A percentile compares a stretch with the other conserved stretches of the same genome.
Evolutionary conservation across 1,284 basidiomycete genomes (phyloP).

Genomic region (Ustilago crameri): DNA sequence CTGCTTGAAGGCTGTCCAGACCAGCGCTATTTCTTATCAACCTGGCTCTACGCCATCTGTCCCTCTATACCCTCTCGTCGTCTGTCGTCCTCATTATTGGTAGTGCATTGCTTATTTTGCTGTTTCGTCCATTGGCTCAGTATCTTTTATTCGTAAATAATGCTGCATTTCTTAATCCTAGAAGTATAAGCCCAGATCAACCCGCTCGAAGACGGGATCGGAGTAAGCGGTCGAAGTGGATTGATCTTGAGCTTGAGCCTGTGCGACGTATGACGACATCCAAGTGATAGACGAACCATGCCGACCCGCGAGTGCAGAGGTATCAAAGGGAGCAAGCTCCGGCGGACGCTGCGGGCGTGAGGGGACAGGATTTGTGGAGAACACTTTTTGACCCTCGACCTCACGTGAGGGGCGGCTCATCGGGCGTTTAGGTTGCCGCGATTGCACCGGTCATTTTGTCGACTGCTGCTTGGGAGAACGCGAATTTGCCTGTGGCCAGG

Average conservation of each 20-base stretch:
- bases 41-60: neutral
- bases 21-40: neutral
- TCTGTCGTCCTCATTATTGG: slow-evolving; percentile 1
- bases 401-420: neutral
- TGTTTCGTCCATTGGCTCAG: neutral
- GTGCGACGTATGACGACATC: too few relatives aligned
- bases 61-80: slow-evolving; percentile 9
- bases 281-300: too few relatives aligned
- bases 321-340: too few relatives aligned
- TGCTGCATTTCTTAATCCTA: too few relatives aligned
- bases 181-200: too few relatives aligned
- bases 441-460: neutral
- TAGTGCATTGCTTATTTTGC: slow-evolving; percentile 1
- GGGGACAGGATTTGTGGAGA: neutral
- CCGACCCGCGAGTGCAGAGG: too few relatives aligned
- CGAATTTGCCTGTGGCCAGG: too few relatives aligned
- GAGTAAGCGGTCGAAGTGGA: too few relatives aligned
- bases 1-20: slow-evolving; percentile 1
- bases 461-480: neutral
- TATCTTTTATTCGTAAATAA: too few relatives aligned
- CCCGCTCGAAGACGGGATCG: too few relatives aligned
- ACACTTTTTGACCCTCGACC: neutral
- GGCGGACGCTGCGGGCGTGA: neutral
- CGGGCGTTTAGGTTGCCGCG: neutral
- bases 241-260: too few relatives aligned